Evolutionary conservation across 2,329 filamentous ascomycete species (phyloP), one percentile per base, ranked within the genome.

Genomic region (Aspergillus aculeatus): DNA sequence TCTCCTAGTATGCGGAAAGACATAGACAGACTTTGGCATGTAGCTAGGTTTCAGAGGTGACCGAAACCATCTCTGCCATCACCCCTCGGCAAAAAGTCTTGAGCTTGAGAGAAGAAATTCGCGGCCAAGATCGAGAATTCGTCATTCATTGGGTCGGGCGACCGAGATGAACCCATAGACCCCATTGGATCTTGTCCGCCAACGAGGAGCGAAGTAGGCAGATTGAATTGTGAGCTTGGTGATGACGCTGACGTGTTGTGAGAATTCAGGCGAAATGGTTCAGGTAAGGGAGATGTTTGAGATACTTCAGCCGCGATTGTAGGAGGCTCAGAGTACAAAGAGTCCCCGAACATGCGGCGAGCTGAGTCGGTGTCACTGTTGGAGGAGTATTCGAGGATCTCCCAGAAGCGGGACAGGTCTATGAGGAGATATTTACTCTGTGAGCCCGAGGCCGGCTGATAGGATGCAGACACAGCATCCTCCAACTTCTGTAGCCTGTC

Each of bases 401-500:
- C 79, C 75, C 80, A 82, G 64, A 82, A 81, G 23, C 77, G 73
- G 4, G 76, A 78, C 0, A 82, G 73, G 55, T 82, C 79, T 41
- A 81, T 80, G 1, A 80, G 68, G 7, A 79, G 70, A 48, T 71
- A 71, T 59, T 74, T 70, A 41, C 72, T 73, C 62, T 75, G 66
- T 31, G 71, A 62, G 59, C 73, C 61, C 50, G 75, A 63, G 54
- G 74, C 74, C 6, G 71, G 68, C 44, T 74, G 74, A 57, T 80
- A 80, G 2, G 78, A 78, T 19, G 73, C 71, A 10, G 79, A 78
- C 49, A 82, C 79, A 2, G 78, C 79, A 51, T 77, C 74, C 58
- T 78, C 73, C 24, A 82, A 70, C 11, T 69, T 66, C 56, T 79
- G 73, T 14, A 82, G 69, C 59, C 78, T 77, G 50, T 77, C 69